Evolutionary conservation across 352 stramenopile species (phyloP), one percentile per base, ranked within the genome.

Genomic region (Globisporangium recalcitrans): DNA sequence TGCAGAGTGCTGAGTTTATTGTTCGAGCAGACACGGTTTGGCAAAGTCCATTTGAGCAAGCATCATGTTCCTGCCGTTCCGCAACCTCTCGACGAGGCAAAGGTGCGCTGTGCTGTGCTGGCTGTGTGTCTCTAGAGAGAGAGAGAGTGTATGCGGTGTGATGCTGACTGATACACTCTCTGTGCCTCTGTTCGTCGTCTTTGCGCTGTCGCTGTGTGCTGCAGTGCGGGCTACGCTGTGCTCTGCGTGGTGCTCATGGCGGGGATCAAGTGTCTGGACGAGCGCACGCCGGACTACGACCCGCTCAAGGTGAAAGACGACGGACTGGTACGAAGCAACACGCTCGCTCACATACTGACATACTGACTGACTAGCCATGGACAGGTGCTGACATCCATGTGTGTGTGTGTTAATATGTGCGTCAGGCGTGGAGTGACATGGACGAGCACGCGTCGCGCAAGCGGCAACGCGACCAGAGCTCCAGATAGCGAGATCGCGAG

Each of bases 251-350:
- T 60, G 40, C 60, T 91, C 48, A 80, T 82, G 13, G 66, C 67
- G 24, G 78, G 78, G 16, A 90, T 90, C 69, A 85, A 87, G 64
- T 90, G 80, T 62, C 65, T 91, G 67, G 80, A 91, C 61, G 71
- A 80, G 40, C 75, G 85, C 58, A 83, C 72, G 67, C 79, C 78
- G 5, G 69, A 78, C 48, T 53, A 42, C 19, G 69, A 85, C 52
- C 62, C 70, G 46, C 67, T 68, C 46, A 70, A 71, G 27, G 60
- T 65, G 21, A 68, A 68, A 24, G 61, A 72, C 32, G 80, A 88
- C 56, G 60, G 48, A 52, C 60, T 87, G 69, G 81, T 90, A 57
- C 58, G 69, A n/a, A n/a, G n/a, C n/a, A n/a, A n/a, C n/a, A n/a
- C n/a, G n/a, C n/a, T n/a, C n/a, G n/a, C n/a, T n/a, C n/a, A 72